Percentiles rank a stretch among this genome's conserved stretches.
Conservation (phyloP, 2,329 filamentous ascomycete genomes). For the Fusarium nematophilum region DNA sequence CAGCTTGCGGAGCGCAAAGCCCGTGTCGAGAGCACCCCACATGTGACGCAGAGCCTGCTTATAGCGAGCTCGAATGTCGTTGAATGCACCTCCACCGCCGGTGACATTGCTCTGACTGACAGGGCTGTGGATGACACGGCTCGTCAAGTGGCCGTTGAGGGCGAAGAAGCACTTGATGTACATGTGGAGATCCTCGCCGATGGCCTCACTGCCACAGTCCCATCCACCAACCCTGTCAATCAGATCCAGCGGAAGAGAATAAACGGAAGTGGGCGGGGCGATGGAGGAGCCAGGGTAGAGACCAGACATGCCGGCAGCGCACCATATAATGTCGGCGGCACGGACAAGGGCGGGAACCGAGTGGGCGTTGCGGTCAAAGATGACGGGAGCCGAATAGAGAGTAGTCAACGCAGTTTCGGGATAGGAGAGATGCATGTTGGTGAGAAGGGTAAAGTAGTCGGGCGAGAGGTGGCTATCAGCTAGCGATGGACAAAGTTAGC, state of each 20-base stretch:
- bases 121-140: slow-evolving; percentile 72
- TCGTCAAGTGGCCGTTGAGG: slow-evolving; percentile 75
- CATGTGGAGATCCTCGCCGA: slow-evolving; percentile 83
- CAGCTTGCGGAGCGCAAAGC: slow-evolving; percentile 70
- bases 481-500: slow-evolving; percentile 48
- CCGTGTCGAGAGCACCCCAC: slow-evolving; percentile 79
- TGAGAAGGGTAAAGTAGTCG: slow-evolving; percentile 74
- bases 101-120: slow-evolving; percentile 80
- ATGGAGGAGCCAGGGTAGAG: slow-evolving; percentile 72
- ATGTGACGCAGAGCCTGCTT: slow-evolving; percentile 79
- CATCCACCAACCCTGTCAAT: slow-evolving; percentile 77
- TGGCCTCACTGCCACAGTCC: slow-evolving; percentile 77
- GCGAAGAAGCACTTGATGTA: slow-evolving; percentile 83
- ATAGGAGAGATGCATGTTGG: slow-evolving; percentile 69
- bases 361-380: slow-evolving; percentile 80
- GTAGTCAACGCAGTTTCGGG: slow-evolving; percentile 71
- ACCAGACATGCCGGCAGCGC: slow-evolving; percentile 76
- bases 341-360: slow-evolving; percentile 74
- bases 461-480: slow-evolving; percentile 77
- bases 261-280: slow-evolving; percentile 78
- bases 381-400: slow-evolving; percentile 76
- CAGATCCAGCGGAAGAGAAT: slow-evolving; percentile 74
- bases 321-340: slow-evolving; percentile 79
- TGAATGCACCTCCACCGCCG: slow-evolving; percentile 64
- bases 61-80: slow-evolving; percentile 73